Percentiles rank a stretch among this genome's conserved stretches.
Conservation (phyloP, 176 grass and related monocot genomes). For the Avena eriantha region DNA sequence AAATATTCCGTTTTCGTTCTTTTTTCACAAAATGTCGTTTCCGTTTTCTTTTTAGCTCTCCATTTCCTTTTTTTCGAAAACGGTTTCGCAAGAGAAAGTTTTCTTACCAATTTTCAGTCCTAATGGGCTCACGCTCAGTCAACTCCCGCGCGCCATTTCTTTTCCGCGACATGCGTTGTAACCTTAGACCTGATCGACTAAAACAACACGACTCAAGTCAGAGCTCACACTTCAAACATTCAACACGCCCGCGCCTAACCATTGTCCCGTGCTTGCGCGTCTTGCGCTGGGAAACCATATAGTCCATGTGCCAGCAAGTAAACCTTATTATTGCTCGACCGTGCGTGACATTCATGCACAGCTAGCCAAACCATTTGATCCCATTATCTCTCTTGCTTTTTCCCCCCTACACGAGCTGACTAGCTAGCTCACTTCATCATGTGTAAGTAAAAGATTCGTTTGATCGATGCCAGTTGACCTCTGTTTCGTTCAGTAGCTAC, state of each 20-base stretch:
- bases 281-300: not conserved
- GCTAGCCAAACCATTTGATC: not conserved
- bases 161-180: not conserved
- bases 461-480: conserved; percentile 13
- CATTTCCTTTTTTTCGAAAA: no score
- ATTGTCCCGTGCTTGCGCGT: not conserved
- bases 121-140: not conserved
- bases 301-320: not conserved
- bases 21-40: no score
- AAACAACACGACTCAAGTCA: not conserved
- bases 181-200: conserved; percentile 1
- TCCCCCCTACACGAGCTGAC: no score
- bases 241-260: conserved; percentile 16
- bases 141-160: not conserved
- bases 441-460: not conserved
- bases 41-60: no score
- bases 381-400: not conserved
- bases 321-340: no score
- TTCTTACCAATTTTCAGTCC: no score
- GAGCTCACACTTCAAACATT: not conserved
- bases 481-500: conserved; percentile 5
- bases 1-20: no score
- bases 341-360: no score
- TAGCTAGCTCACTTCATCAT: not conserved
- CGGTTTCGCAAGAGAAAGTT: no score